These are phyloP conservation scores for Hygrophila difformis DNA, from an alignment of 257 asterid species.

Conservation along the genomic window DNA sequence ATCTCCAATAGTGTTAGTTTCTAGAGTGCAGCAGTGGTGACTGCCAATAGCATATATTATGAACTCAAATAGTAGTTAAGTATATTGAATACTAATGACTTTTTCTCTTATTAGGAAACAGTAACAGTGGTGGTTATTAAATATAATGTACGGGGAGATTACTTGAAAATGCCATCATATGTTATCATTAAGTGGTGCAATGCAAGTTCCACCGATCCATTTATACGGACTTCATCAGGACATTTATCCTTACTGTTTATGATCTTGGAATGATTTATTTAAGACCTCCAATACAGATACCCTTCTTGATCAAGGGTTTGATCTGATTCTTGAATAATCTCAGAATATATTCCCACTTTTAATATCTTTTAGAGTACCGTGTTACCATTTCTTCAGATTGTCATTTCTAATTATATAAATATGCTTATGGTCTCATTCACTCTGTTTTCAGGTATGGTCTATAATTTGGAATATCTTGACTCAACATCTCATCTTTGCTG, in stretches of 20 bases:
- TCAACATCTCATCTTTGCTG: constrained; percentile 81
- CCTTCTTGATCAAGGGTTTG: too few species aligned
- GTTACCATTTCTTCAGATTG: background rate
- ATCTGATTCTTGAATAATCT: background rate
- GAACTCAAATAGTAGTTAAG: constrained; percentile 5
- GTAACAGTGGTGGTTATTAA: too few species aligned
- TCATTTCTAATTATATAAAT: constrained; percentile 3
- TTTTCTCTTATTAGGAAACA: background rate
- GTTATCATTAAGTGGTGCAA: background rate
- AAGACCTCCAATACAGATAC: too few species aligned
- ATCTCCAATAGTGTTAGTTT: background rate
- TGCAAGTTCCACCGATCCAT: background rate
- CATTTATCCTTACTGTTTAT: too few species aligned
- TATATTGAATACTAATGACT: too few species aligned
- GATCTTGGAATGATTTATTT: too few species aligned
- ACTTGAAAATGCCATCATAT: background rate
- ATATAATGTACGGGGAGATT: constrained; percentile 5
- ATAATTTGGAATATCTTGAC: constrained; percentile 95
- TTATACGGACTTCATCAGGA: too few species aligned
- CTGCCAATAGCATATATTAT: constrained; percentile 4
- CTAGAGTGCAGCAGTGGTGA: too few species aligned
- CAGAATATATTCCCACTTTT: constrained; percentile 7
- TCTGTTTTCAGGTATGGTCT: constrained; percentile 82
- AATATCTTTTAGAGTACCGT: background rate
- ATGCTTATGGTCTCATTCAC: constrained; percentile 12